A percentile compares a stretch with the other conserved stretches of the same genome.
Evolutionary conservation across 2,329 filamentous ascomycete species (phyloP).

Genomic region (Dothideomycetidae sp.): DNA sequence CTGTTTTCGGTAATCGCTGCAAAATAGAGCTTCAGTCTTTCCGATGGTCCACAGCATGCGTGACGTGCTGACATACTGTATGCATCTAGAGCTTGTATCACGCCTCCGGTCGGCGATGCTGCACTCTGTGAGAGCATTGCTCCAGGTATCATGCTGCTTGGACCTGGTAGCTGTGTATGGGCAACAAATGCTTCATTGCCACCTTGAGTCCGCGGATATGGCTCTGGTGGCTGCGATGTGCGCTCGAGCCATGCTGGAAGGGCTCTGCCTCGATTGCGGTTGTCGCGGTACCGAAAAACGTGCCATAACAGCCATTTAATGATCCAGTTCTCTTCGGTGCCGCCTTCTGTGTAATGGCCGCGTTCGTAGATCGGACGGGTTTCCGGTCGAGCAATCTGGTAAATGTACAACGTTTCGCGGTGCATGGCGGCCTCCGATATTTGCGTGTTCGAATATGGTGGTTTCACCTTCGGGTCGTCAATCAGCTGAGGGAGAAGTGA

Average conservation of each 20-base stretch:
- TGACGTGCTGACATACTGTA: too few relatives aligned
- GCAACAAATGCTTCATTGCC: constrained; percentile 2
- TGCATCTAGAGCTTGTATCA: too few relatives aligned
- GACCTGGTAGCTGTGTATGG: not conserved
- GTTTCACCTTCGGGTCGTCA: constrained; percentile 19
- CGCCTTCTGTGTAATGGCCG: constrained; percentile 27
- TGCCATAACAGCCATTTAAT: constrained; percentile 40
- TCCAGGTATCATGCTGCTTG: not conserved
- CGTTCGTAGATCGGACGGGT: constrained; percentile 29
- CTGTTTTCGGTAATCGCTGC: too few relatives aligned
- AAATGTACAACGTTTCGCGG: constrained; percentile 30
- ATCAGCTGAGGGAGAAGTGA: constrained; percentile 27
- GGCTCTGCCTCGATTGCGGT: constrained; percentile 21
- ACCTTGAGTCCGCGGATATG: constrained; percentile 2
- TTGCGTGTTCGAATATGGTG: constrained; percentile 33
- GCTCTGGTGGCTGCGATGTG: not conserved
- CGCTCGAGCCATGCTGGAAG: constrained; percentile 13
- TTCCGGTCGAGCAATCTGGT: constrained; percentile 24
- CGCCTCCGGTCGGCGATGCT: too few relatives aligned
- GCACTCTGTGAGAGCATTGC: too few relatives aligned
- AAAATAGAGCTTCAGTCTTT: too few relatives aligned
- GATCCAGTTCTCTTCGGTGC: constrained; percentile 36
- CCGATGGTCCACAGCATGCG: too few relatives aligned
- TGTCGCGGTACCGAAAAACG: constrained; percentile 34
- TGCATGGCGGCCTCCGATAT: constrained; percentile 36